A percentile compares a stretch with the other conserved stretches of the same genome.
Conservation (phyloP, 163 green algal genomes). For the Smithsoniella earleae region DNA sequence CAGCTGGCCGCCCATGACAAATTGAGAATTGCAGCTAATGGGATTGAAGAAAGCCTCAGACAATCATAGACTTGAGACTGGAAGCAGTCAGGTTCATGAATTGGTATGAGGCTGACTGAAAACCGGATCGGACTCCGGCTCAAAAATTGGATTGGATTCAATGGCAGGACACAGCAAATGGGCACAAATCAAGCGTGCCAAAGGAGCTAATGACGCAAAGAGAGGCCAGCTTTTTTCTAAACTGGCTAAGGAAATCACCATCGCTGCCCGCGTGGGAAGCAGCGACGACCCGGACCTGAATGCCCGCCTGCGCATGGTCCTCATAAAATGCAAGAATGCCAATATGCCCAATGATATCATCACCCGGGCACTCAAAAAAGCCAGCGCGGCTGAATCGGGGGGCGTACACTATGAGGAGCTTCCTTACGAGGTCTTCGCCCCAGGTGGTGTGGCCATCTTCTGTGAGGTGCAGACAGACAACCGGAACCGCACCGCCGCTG, state of each 20-base stretch:
- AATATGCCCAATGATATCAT: conserved; percentile 27
- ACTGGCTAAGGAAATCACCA: conserved; percentile 12
- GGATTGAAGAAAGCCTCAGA: too few relatives aligned
- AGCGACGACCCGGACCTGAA: neutral
- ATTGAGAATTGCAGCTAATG: too few relatives aligned
- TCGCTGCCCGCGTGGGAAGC: conserved; percentile 5
- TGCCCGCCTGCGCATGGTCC: neutral
- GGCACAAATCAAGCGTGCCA: neutral
- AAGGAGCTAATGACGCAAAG: neutral
- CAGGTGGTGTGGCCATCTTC: neutral
- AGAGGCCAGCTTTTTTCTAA: neutral
- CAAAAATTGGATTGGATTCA: too few relatives aligned
- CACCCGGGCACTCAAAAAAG: conserved; percentile 11
- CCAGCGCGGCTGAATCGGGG: neutral
- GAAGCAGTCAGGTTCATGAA: too few relatives aligned
- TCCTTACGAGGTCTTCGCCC: neutral
- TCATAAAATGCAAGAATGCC: neutral
- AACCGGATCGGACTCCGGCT: too few relatives aligned
- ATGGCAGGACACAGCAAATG: conserved; percentile 12
- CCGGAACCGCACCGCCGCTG: neutral
- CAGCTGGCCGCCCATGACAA: too few relatives aligned
- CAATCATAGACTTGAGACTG: too few relatives aligned
- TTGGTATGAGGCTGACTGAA: too few relatives aligned
- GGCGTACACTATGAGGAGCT: conserved; percentile 17
- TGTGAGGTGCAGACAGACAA: conserved; percentile 9